These are phyloP conservation scores for Hygrophila difformis DNA, from an alignment of 257 asterid species.

Conservation along the genomic window DNA sequence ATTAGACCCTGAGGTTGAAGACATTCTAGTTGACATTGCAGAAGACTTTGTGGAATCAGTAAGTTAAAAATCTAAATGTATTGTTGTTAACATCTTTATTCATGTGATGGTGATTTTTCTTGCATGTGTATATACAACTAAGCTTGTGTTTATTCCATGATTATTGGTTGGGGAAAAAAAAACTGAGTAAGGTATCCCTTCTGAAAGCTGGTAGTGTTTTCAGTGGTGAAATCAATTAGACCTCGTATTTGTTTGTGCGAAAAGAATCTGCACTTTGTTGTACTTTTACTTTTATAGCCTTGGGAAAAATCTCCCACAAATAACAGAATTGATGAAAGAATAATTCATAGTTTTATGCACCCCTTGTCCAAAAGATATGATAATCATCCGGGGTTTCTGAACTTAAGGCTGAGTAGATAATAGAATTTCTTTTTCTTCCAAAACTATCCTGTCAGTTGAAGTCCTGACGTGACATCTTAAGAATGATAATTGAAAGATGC, in stretches of 20 bases:
- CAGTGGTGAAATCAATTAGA: too few relatives aligned
- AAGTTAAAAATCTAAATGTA: constrained; percentile 26
- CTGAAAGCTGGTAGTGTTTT: too few relatives aligned
- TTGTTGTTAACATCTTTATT: not conserved
- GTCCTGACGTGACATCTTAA: not conserved
- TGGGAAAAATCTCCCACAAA: constrained; percentile 1
- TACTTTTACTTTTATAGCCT: constrained; percentile 10
- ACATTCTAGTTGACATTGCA: constrained; percentile 73
- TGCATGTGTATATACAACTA: too few relatives aligned
- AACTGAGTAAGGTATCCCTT: too few relatives aligned
- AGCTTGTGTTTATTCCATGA: too few relatives aligned
- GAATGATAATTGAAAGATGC: too few relatives aligned
- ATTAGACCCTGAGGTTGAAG: constrained; percentile 81
- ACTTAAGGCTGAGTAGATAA: not conserved
- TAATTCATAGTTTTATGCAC: constrained; percentile 1
- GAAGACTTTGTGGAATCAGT: constrained; percentile 96
- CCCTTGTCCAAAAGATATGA: not conserved
- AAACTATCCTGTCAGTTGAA: not conserved
- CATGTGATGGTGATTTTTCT: too few relatives aligned
- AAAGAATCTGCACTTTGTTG: not conserved
- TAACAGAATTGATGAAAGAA: constrained; percentile 1
- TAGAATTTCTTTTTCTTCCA: not conserved
- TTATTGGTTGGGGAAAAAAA: too few relatives aligned
- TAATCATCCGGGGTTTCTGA: not conserved
- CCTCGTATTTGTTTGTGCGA: too few relatives aligned